Percentiles rank a stretch among this genome's conserved stretches.
Evolutionary conservation across 140 eudicot genomes (phyloP).

Genomic region (Ambrosia hybrid): DNA sequence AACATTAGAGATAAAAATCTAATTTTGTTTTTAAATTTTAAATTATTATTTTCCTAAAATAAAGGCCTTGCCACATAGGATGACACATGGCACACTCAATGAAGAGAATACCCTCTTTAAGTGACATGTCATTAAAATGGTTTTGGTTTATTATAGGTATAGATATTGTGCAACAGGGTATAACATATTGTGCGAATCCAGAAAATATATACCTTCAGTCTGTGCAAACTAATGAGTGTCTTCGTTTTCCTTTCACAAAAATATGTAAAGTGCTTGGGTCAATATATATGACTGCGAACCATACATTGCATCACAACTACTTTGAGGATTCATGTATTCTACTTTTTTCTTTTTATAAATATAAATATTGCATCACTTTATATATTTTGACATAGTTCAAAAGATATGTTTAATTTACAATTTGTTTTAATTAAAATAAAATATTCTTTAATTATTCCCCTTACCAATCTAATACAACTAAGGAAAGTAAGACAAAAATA

Average conservation of each 20-base stretch:
- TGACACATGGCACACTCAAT: too few relatives aligned
- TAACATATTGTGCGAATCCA: not conserved
- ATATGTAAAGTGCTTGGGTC: not conserved
- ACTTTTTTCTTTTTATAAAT: not conserved
- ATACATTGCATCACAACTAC: slow-evolving; percentile 14
- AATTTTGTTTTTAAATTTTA: too few relatives aligned
- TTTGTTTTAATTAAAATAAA: not conserved
- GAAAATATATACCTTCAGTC: not conserved
- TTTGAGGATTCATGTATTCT: not conserved
- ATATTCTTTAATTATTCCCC: not conserved
- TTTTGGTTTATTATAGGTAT: too few relatives aligned
- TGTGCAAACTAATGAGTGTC: not conserved
- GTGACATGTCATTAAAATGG: too few relatives aligned
- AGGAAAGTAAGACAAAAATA: too few relatives aligned
- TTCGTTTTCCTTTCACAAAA: not conserved
- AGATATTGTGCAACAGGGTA: not conserved
- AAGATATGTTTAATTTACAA: not conserved
- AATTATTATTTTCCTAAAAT: too few relatives aligned
- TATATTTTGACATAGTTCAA: not conserved
- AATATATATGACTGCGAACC: not conserved
- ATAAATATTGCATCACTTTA: not conserved
- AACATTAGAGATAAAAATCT: too few relatives aligned
- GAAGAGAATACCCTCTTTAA: too few relatives aligned
- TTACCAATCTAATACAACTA: too few relatives aligned
- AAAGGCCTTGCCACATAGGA: too few relatives aligned